phyloP scores from a whole-genome alignment of 495 filamentous ascomycete genomes.

The Penicillium coprophilum region DNA sequence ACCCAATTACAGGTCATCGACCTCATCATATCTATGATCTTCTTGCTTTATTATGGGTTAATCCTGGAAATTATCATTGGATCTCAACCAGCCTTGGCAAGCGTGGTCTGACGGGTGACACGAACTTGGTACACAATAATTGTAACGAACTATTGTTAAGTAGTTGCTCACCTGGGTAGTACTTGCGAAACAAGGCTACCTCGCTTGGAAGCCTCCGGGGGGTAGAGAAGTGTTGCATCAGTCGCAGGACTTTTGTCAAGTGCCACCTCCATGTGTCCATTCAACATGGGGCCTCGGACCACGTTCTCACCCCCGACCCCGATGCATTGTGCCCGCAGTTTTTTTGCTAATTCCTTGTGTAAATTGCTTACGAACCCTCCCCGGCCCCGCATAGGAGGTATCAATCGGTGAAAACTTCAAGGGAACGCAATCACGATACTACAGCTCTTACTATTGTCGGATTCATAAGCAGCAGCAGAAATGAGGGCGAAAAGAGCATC shows the following conservation, averaged over 20 bases:
- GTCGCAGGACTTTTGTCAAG: not conserved
- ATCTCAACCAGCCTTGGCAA: conserved; percentile 39
- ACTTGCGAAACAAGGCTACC: conserved; percentile 35
- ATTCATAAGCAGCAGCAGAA: conserved; percentile 31
- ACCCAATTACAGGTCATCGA: not conserved
- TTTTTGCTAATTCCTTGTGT: conserved; percentile 43
- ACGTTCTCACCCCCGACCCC: conserved; percentile 40
- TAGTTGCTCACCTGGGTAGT: conserved; percentile 35
- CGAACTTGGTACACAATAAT: conserved; percentile 29
- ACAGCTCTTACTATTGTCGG: not conserved
- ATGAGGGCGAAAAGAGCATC: conserved; percentile 41
- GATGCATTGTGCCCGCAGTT: conserved; percentile 35
- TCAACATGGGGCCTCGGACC: conserved; percentile 35
- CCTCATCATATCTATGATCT: not conserved
- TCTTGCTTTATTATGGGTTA: not conserved
- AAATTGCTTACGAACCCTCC: too few species aligned
- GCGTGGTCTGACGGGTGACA: conserved; percentile 43
- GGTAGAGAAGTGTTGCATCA: conserved; percentile 37
- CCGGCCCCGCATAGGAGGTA: conserved; percentile 44
- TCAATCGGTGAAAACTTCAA: conserved; percentile 39
- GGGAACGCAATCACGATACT: conserved; percentile 30
- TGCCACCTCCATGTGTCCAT: conserved; percentile 39
- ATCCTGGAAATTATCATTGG: conserved; percentile 9
- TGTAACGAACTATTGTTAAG: conserved; percentile 15
- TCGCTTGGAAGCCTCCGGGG: conserved; percentile 35